Conservation (phyloP, 805 yeast species). For the Saturnispora diversa region DNA sequence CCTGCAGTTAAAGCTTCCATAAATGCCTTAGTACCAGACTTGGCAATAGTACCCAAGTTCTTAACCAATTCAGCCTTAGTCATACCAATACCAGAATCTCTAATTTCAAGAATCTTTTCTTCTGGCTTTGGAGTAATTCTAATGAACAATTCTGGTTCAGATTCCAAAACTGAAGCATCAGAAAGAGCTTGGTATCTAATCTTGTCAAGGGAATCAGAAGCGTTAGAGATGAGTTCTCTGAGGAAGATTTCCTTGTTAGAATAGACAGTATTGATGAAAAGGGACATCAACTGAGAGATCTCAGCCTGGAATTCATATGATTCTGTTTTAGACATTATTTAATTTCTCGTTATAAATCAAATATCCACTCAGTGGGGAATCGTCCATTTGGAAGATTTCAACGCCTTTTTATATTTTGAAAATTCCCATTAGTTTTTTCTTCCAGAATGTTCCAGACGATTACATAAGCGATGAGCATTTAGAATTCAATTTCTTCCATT, state of each 20-base stretch:
- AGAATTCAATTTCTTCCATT: not conserved
- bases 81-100: slow-evolving; percentile 99
- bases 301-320: slow-evolving; percentile 99
- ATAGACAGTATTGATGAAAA: slow-evolving; percentile 99
- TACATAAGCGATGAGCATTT: not conserved
- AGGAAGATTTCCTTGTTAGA: slow-evolving; percentile 98
- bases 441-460: slow-evolving; percentile 9
- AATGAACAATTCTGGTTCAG: slow-evolving; percentile 94
- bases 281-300: slow-evolving; percentile 99
- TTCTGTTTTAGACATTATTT: slow-evolving; percentile 43
- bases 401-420: slow-evolving; percentile 1
- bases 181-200: slow-evolving; percentile 94
- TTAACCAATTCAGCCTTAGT: slow-evolving; percentile 98
- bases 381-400: no score
- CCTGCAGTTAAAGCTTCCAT: slow-evolving; percentile 99
- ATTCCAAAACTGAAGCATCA: slow-evolving; percentile 84
- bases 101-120: slow-evolving; percentile 85
- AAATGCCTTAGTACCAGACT: slow-evolving; percentile 98
- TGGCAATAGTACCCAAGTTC: slow-evolving; percentile 99
- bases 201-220: slow-evolving; percentile 98
- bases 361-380: no score
- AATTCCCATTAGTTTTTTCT: slow-evolving; percentile 1
- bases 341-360: not conserved
- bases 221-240: slow-evolving; percentile 97
- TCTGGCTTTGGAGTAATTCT: slow-evolving; percentile 97